These are phyloP conservation scores for Blakeslea trispora DNA, from an alignment of 371 early-diverging fungal species.

Conservation along the genomic window DNA sequence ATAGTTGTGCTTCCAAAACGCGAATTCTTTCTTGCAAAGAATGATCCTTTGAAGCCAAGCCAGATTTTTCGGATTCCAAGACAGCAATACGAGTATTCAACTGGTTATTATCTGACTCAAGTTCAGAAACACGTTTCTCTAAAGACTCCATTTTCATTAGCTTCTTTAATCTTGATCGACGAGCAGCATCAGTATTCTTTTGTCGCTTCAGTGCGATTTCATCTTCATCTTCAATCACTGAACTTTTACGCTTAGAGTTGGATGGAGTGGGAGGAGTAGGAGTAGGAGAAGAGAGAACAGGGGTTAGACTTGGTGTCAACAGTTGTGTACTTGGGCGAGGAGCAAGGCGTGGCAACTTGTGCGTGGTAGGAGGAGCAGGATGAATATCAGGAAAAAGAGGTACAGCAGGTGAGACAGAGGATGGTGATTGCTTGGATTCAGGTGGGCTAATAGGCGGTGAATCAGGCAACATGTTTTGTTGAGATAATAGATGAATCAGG, in stretches of 20 bases:
- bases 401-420: slow-evolving; percentile 9
- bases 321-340: slow-evolving; percentile 3
- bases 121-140: slow-evolving; percentile 72
- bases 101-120: slow-evolving; percentile 76
- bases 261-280: neutral
- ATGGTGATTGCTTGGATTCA: slow-evolving; percentile 2
- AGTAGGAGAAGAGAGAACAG: neutral
- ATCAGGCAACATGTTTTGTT: slow-evolving; percentile 1
- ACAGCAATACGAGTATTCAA: slow-evolving; percentile 72
- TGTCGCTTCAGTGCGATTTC: slow-evolving; percentile 76
- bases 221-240: slow-evolving; percentile 37
- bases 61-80: slow-evolving; percentile 71
- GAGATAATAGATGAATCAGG: neutral
- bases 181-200: slow-evolving; percentile 94
- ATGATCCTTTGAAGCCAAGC: slow-evolving; percentile 61
- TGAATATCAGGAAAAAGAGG: slow-evolving; percentile 22
- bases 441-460: slow-evolving; percentile 15
- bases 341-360: slow-evolving; percentile 12
- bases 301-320: neutral
- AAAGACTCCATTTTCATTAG: slow-evolving; percentile 82
- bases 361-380: neutral
- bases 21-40: slow-evolving; percentile 69
- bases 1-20: slow-evolving; percentile 69
- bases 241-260: slow-evolving; percentile 1
- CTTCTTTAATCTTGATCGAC: slow-evolving; percentile 89